Evolutionary conservation across 139 green algal species (phyloP), one percentile per base, ranked within the genome.

Genomic region (Haematococcus lacustris): DNA sequence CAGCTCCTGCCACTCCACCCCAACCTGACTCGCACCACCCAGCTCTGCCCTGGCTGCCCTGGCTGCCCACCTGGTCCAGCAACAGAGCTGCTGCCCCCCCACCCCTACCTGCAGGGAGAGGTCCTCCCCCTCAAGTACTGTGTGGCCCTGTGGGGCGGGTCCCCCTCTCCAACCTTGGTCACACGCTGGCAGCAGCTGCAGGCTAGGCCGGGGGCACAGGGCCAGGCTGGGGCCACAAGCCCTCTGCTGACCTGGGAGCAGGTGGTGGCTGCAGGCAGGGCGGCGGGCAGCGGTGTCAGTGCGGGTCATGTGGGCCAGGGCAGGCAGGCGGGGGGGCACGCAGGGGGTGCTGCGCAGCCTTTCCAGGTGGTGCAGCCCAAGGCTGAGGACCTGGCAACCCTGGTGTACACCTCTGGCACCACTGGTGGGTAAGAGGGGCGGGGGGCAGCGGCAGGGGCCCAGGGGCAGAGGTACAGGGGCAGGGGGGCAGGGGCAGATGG

Each of bases 331-430:
- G n/a, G n/a, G n/a, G n/a, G n/a, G n/a, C n/a, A n/a, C n/a, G n/a
- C n/a, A n/a, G n/a, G 47, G 13, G 21, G 13, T 21, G 13, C 47
- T 21, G 21, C 47, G 21, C 47, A 57, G 13, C 13, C 47, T 57
- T 13, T 21, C 13, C 21, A n/a, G 13, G 13, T 57, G 47, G 21
- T 21, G 47, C 47, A n/a, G 47, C 13, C 47, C 13, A 57, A n/a
- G 47, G 13, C 13, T 21, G 21, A 21, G 47, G 78, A 88, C 59
- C 47, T 93, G 59, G 88, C 87, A 1, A 94, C 90, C 0, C 82
- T 96, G 6, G 84, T 93, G 13, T 94, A 94, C 84, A 95, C 91
- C 1, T 86, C 71, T 25, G 88, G 91, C 70, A 95, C 91, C 38
- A 92, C 88, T 85, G 84, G 88, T 88, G 71, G 0, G 73, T 32